Evolutionary conservation across 2,329 filamentous ascomycete genomes (phyloP), one percentile per base, ranked within the genome.

Genomic region (Fusarium sp.): DNA sequence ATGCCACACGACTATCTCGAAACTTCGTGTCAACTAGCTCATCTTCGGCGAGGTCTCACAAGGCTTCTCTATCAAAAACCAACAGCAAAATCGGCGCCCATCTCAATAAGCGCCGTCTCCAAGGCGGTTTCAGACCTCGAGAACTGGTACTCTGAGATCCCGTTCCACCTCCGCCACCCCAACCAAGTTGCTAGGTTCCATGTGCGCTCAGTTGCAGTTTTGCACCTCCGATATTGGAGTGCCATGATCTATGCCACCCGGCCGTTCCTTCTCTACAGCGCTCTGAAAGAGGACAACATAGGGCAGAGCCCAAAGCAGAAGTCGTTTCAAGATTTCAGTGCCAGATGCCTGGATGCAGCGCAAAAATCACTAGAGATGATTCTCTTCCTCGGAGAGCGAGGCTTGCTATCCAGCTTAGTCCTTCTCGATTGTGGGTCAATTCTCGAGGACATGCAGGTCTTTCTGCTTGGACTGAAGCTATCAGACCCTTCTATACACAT

Each of bases 221-320:
- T 69, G 5, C 67, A 69, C 29, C 58, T 69, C 8, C 63, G 67
- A 5, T 69, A 69, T n/a, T 69, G 67, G 67, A 69, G 67, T 20
- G 58, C 67, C 1, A 52, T 66, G 8, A 59, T 69, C 14, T 66
- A 66, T n/a, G 67, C 63, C 16, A 69, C 67, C 0, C 29, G 63
- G 2, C 63, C 63, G 0, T 69, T 69, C 14, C 63, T 66, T 5
- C 38, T 69, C 0, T 69, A 69, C 11, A 69, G 64, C 29, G 50
- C 64, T 5, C 29, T 65, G 3, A 63, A 68, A 14, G 45, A 35
- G 18, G 18, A 45, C 5, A 47, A 40, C 8, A 38, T 61, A 6
- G 62, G 11, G 6, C n/a, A 38, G 0, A 60, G n/a, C 13, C 29
- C 66, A 11, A 68, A 68, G 22, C 42, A 65, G 11, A 57, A 47